phyloP scores from a whole-genome alignment of 192 early-diverging fungal genomes.

The Linnemannia hyalina region DNA sequence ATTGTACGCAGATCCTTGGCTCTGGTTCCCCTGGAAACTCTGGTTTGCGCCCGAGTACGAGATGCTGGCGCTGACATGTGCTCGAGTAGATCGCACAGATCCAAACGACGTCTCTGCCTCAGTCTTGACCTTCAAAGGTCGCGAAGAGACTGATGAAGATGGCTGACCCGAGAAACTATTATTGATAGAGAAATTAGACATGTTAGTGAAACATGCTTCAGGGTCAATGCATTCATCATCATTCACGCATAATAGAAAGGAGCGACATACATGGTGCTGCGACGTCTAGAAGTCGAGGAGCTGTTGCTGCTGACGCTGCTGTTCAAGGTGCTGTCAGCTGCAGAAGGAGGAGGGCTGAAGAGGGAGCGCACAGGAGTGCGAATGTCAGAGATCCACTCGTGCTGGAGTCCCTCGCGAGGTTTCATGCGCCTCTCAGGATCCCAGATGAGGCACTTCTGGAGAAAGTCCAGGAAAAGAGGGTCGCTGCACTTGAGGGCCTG shows the following conservation, averaged over 20 bases:
- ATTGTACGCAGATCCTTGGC: slow-evolving; percentile 16
- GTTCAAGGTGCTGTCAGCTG: slow-evolving; percentile 15
- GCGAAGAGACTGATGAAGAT: slow-evolving; percentile 17
- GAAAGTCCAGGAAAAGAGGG: slow-evolving; percentile 87
- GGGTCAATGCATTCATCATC: neutral
- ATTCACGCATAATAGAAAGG: neutral
- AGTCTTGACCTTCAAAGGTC: slow-evolving; percentile 48
- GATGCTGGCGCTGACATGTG: slow-evolving; percentile 12
- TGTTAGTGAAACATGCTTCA: neutral
- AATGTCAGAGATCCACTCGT: slow-evolving; percentile 85
- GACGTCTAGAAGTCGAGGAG: slow-evolving; percentile 37
- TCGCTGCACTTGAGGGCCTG: slow-evolving; percentile 83
- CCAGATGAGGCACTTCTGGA: slow-evolving; percentile 88
- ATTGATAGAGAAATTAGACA: neutral
- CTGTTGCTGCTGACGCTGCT: slow-evolving; percentile 30
- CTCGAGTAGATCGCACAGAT: slow-evolving; percentile 27
- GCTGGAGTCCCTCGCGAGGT: slow-evolving; percentile 86
- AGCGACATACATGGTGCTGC: slow-evolving; percentile 38
- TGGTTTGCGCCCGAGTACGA: slow-evolving; percentile 22
- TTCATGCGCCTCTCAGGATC: slow-evolving; percentile 90
- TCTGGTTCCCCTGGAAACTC: slow-evolving; percentile 28
- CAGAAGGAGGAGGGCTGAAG: slow-evolving; percentile 26
- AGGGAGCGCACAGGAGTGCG: slow-evolving; percentile 53
- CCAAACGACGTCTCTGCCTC: slow-evolving; percentile 39
- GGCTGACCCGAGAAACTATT: slow-evolving; percentile 41